phyloP scores from a whole-genome alignment of 352 stramenopile species.

The Phytophthora podocarpi region DNA sequence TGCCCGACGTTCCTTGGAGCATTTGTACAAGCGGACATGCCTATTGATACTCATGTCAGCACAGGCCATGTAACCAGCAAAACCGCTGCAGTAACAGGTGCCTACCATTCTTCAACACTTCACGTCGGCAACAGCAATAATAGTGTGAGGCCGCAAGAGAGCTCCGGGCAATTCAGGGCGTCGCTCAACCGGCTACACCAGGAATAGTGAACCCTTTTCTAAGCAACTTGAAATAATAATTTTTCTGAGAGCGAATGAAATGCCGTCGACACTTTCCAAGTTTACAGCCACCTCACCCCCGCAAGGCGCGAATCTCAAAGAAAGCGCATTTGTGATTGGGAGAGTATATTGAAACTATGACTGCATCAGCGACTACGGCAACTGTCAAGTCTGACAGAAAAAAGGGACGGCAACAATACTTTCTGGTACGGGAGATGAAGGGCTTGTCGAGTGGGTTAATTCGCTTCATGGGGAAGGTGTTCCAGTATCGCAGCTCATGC shows the following conservation, averaged over 20 bases:
- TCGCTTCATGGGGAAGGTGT: not conserved
- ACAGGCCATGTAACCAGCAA: too few relatives aligned
- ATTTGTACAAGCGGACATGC: not conserved
- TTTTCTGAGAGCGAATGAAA: not conserved
- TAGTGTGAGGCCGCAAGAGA: conserved; percentile 3
- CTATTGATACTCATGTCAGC: conserved; percentile 4
- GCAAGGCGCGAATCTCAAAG: not conserved
- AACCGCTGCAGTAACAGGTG: not conserved
- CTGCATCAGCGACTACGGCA: not conserved
- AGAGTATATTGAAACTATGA: not conserved
- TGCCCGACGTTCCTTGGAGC: too few relatives aligned
- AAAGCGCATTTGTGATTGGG: not conserved
- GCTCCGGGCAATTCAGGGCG: not conserved
- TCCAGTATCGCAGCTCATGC: not conserved
- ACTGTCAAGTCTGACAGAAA: not conserved
- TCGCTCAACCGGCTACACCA: not conserved
- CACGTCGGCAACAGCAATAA: too few relatives aligned
- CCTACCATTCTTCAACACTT: too few relatives aligned
- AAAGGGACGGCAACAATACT: not conserved
- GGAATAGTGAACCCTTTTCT: not conserved
- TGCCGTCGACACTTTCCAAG: not conserved
- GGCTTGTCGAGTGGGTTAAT: not conserved
- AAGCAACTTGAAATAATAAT: conserved; percentile 8
- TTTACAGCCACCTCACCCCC: not conserved
- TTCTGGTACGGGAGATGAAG: too few relatives aligned